Evolutionary conservation across 495 filamentous ascomycete genomes (phyloP), one percentile per base, ranked within the genome.

Genomic region (Penicillium canescens): DNA sequence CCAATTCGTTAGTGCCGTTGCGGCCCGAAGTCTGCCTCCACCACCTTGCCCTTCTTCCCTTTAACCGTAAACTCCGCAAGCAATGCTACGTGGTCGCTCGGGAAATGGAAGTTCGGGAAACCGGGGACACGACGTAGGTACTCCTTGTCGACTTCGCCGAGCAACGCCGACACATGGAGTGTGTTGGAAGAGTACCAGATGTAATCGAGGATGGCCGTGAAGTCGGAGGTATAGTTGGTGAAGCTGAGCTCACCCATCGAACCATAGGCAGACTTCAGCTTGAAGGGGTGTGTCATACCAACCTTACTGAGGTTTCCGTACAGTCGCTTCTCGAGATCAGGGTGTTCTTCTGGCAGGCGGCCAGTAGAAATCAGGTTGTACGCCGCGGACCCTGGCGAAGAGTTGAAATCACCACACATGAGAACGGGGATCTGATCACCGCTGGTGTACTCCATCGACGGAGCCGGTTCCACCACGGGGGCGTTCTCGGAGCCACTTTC

Each of bases 101-200:
- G 95, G 75, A 96, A 97, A 73, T 98, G 94, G 66, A 88, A 92
- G 62, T 98, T 96, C 10, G 94, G 94, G 72, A 98, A 98, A 0
- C 94, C 94, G 3, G 94, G 94, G 5, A 97, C 91, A 41, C 86
- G 81, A 59, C 87, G 86, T 51, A 98, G 85, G 70, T 98, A 96
- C 11, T 94, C 85, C 63, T 84, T 83, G 70, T 98, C 95, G 10
- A 96, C 90, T 35, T 93, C 86, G 6, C 94, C 95, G 9, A 98
- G 88, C 51, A 98, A 70, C 37, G 85, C 88, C 33, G 90, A 88
- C 28, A 96, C 86, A 65, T 95, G 89, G 39, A 98, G 78, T 26
- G 90, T 83, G 68, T 96, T 98, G 39, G 90, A 90, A 46, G 90
- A 90, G 74, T 92, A 98, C 91, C 91, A 98, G 63, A 98, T 89